phyloP scores from a whole-genome alignment of 495 filamentous ascomycete species.

The Daldinia grandis region DNA sequence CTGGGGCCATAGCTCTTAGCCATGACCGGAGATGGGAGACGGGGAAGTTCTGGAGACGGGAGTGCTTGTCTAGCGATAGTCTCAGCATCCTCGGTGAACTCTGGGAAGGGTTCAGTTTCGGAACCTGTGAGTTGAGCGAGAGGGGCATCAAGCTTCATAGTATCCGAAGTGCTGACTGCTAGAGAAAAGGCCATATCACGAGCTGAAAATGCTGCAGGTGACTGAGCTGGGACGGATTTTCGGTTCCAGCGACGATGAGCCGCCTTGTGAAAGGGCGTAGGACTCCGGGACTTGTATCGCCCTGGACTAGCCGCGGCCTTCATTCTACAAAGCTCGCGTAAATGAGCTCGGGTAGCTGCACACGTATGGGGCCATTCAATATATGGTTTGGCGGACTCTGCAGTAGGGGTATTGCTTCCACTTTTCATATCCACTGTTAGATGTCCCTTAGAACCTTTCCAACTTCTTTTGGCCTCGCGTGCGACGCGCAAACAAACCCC shows the following conservation, averaged over 20 bases:
- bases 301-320: conserved; percentile 68
- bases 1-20: conserved; percentile 62
- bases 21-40: conserved; percentile 69
- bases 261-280: conserved; percentile 72
- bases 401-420: conserved; percentile 73
- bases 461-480: conserved; percentile 82
- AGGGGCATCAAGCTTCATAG: conserved; percentile 76
- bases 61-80: conserved; percentile 24
- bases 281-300: conserved; percentile 75
- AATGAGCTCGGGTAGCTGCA: conserved; percentile 76
- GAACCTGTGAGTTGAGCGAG: conserved; percentile 66
- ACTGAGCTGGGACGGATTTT: conserved; percentile 49
- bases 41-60: conserved; percentile 45
- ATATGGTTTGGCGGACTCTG: conserved; percentile 51
- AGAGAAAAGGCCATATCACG: conserved; percentile 89
- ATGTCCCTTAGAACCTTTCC: conserved; percentile 68
- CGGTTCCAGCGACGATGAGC: conserved; percentile 58
- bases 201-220: conserved; percentile 61
- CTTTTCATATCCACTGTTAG: conserved; percentile 55
- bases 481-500: conserved; percentile 91
- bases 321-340: conserved; percentile 83
- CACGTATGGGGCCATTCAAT: conserved; percentile 84
- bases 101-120: conserved; percentile 34
- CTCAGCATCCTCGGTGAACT: conserved; percentile 24
- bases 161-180: conserved; percentile 77